Percentiles rank a stretch among this genome's conserved stretches.
These are phyloP conservation scores for Podaxis sp. DNA, from an alignment of 768 basidiomycete species.

Conservation along the genomic window DNA sequence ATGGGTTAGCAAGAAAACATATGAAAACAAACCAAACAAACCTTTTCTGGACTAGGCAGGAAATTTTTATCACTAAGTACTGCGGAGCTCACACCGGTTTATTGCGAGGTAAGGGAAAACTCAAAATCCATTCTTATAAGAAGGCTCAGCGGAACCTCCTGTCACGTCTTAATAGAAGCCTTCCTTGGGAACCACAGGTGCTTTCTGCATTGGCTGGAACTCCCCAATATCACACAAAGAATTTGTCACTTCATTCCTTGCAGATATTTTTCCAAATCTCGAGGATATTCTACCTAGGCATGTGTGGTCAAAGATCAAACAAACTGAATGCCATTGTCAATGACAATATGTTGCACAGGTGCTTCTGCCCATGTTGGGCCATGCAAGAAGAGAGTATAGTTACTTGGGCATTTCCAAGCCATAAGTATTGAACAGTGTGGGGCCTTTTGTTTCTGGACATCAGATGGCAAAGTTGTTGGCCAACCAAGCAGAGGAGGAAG, in stretches of 20 bases:
- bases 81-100: no score
- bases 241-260: not conserved
- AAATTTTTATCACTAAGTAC: no score
- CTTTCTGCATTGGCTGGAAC: not conserved
- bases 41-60: no score
- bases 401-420: not conserved
- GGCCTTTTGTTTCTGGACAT: not conserved
- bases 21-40: no score
- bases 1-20: no score
- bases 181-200: no score
- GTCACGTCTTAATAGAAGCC: no score
- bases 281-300: not conserved
- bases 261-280: not conserved
- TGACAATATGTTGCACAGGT: not conserved
- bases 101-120: no score
- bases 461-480: not conserved
- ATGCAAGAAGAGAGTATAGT: not conserved
- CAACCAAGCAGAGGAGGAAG: not conserved
- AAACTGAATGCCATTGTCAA: not conserved
- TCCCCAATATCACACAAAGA: not conserved
- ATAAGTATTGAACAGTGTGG: not conserved
- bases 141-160: no score
- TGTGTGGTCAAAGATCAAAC: no score
- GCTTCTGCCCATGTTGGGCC: not conserved
- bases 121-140: no score